Percentiles rank a stretch among this genome's conserved stretches.
Conservation (phyloP, 2,329 filamentous ascomycete genomes). For the Xylariaceae sp. region DNA sequence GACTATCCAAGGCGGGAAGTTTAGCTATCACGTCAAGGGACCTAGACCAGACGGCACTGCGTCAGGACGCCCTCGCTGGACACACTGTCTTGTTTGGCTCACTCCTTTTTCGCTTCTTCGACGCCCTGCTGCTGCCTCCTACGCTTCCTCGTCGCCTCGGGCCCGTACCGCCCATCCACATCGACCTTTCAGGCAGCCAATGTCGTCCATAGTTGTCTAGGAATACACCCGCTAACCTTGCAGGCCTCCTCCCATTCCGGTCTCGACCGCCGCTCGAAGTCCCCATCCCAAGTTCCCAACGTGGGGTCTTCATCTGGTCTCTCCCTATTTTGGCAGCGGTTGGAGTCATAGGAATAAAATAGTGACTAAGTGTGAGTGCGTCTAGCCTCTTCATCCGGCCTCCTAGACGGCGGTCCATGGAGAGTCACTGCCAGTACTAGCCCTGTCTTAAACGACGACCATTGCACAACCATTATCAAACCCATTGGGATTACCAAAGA, state of each 20-base stretch:
- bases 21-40: slow-evolving; percentile 2
- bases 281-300: slow-evolving; percentile 11
- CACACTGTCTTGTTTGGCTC: slow-evolving; percentile 11
- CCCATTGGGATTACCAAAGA: slow-evolving; percentile 25
- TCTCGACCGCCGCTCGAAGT: slow-evolving; percentile 21
- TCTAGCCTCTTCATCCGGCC: slow-evolving; percentile 22
- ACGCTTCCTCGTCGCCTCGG: slow-evolving; percentile 4
- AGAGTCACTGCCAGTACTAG: slow-evolving; percentile 24
- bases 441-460: slow-evolving; percentile 30
- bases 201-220: slow-evolving; percentile 20
- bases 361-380: slow-evolving; percentile 16
- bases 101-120: slow-evolving; percentile 13
- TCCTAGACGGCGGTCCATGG: slow-evolving; percentile 18
- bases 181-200: slow-evolving; percentile 8
- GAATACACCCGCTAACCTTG: slow-evolving; percentile 26
- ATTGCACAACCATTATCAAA: slow-evolving; percentile 29
- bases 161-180: slow-evolving; percentile 1
- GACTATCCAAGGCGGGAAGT: slow-evolving; percentile 24
- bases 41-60: neutral
- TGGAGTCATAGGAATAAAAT: slow-evolving; percentile 23
- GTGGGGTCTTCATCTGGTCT: neutral
- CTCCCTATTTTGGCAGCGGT: neutral
- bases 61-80: neutral
- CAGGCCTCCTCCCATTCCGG: slow-evolving; percentile 4
- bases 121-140: slow-evolving; percentile 20